A percentile compares a stretch with the other conserved stretches of the same genome.
Evolutionary conservation across 192 early-diverging fungal species (phyloP).

Genomic region (Coemansia furcata): DNA sequence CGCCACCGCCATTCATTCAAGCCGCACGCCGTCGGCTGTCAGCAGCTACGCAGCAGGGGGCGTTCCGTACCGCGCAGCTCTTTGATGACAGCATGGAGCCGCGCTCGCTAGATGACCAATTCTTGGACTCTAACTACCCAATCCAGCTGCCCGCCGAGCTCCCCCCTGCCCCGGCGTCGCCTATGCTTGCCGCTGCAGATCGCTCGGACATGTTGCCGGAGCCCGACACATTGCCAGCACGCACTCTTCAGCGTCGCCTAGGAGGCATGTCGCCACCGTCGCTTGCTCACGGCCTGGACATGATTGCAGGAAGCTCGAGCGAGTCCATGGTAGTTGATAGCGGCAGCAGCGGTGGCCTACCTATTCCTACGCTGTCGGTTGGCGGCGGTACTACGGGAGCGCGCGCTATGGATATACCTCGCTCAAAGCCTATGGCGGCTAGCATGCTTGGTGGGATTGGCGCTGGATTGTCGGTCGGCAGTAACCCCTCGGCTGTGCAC

Average conservation of each 20-base stretch:
- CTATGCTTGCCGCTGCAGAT: slow-evolving; percentile 26
- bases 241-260: slow-evolving; percentile 32
- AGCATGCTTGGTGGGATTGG: not conserved
- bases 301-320: slow-evolving; percentile 4
- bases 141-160: slow-evolving; percentile 53
- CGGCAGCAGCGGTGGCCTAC: slow-evolving; percentile 4
- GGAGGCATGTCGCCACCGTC: slow-evolving; percentile 13
- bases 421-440: slow-evolving; percentile 7
- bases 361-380: not conserved
- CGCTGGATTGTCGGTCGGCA: slow-evolving; percentile 23
- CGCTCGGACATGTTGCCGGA: slow-evolving; percentile 49
- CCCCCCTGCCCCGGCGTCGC: slow-evolving; percentile 11
- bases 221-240: slow-evolving; percentile 46
- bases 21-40: slow-evolving; percentile 41
- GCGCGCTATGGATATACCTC: slow-evolving; percentile 28
- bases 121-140: slow-evolving; percentile 51
- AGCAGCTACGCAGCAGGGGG: slow-evolving; percentile 22
- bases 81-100: slow-evolving; percentile 23
- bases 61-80: slow-evolving; percentile 12
- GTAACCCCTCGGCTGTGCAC: slow-evolving; percentile 14
- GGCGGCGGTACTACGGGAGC: not conserved
- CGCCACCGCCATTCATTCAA: slow-evolving; percentile 42
- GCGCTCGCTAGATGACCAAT: slow-evolving; percentile 51
- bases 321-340: slow-evolving; percentile 22
- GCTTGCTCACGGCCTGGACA: slow-evolving; percentile 7